Conservation (phyloP, 2,329 filamentous ascomycete genomes). For the Plenodomus biglobosus region DNA sequence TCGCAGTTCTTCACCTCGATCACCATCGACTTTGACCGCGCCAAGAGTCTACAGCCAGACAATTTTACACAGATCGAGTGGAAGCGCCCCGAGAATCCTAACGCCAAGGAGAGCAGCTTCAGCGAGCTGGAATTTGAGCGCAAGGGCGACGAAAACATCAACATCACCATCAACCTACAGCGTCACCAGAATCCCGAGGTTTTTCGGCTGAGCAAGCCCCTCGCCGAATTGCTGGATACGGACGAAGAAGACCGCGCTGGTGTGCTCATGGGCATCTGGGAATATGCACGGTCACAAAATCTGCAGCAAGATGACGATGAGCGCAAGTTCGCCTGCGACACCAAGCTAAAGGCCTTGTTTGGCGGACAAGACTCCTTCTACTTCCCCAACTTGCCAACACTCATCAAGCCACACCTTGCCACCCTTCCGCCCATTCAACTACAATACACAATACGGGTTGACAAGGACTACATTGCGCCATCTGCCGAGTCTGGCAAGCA, state of each 20-base stretch:
- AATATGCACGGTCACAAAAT: constrained; percentile 83
- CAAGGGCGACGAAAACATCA: constrained; percentile 87
- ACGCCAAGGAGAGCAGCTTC: constrained; percentile 72
- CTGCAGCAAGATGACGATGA: constrained; percentile 95
- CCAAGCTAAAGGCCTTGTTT: constrained; percentile 76
- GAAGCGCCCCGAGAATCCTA: constrained; percentile 74
- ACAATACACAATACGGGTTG: constrained; percentile 90
- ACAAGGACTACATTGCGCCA: constrained; percentile 56
- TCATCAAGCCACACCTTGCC: constrained; percentile 74
- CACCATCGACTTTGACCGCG: constrained; percentile 62
- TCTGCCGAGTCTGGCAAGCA: constrained; percentile 71
- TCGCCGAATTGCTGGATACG: constrained; percentile 84
- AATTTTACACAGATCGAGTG: constrained; percentile 72
- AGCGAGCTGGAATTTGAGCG: constrained; percentile 91
- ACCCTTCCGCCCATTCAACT: constrained; percentile 81
- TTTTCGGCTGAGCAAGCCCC: constrained; percentile 73
- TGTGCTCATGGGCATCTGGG: constrained; percentile 89
- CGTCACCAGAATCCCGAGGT: constrained; percentile 85
- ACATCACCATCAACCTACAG: constrained; percentile 83
- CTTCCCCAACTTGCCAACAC: constrained; percentile 82
- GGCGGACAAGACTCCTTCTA: constrained; percentile 69
- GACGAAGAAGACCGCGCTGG: constrained; percentile 84
- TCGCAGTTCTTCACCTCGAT: constrained; percentile 84
- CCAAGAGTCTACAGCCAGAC: constrained; percentile 66
- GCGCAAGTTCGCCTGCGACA: constrained; percentile 87